A percentile compares a stretch with the other conserved stretches of the same genome.
phyloP scores from a whole-genome alignment of 2,329 filamentous ascomycete species.

The Penicillium sp. region DNA sequence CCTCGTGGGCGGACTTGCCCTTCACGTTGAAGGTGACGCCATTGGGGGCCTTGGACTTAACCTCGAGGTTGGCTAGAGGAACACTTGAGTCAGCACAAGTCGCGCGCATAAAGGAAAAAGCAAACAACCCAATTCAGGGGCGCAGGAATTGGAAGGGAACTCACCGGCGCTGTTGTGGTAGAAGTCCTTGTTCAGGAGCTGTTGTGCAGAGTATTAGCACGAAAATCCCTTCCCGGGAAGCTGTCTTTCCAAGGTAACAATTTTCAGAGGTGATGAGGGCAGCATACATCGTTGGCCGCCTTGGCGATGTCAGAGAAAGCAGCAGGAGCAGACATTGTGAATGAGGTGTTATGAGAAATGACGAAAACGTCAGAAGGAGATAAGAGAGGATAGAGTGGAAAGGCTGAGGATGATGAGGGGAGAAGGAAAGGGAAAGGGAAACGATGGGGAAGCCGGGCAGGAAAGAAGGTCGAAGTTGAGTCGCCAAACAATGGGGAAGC shows the following conservation, averaged over 20 bases:
- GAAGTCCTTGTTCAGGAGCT: conserved; percentile 99
- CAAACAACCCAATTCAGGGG: no score
- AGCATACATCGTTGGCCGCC: conserved; percentile 93
- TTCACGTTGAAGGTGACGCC: conserved; percentile 98
- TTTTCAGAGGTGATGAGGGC: no score
- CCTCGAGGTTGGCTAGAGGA: conserved; percentile 94
- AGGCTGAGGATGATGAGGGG: conserved; percentile 27
- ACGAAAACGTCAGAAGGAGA: conserved; percentile 14
- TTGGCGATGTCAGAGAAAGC: conserved; percentile 97
- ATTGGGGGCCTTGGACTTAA: conserved; percentile 99
- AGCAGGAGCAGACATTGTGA: conserved; percentile 47
- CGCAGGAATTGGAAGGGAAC: no score
- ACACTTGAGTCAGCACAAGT: no score
- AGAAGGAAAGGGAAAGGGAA: conserved; percentile 25
- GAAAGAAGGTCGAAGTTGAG: no score
- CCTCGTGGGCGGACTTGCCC: conserved; percentile 95
- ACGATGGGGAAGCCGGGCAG: no score
- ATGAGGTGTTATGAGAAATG: conserved; percentile 10
- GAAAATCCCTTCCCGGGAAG: no score
- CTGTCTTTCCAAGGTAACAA: conserved; percentile 13
- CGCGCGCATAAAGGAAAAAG: no score
- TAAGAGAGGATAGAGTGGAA: no score
- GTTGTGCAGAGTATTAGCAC: conserved; percentile 32
- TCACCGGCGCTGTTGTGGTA: conserved; percentile 73
- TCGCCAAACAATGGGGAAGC: no score